phyloP scores from a whole-genome alignment of 2,329 filamentous ascomycete species.

The Aspergillus fumigatus region DNA sequence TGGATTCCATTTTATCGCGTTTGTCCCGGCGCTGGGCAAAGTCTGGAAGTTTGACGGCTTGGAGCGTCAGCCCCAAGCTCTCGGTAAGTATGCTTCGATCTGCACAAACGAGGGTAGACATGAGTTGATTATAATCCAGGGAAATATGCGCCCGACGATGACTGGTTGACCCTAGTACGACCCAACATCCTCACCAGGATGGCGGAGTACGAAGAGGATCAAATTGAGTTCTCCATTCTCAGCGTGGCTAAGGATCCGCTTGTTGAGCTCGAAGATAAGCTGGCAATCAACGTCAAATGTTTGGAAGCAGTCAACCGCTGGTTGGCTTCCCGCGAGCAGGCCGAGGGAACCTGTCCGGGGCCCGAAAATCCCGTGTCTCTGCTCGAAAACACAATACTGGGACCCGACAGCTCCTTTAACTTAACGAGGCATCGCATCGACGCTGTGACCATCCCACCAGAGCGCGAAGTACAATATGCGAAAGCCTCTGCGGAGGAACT shows the following conservation, averaged over 20 bases:
- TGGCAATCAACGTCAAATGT: constrained; percentile 45
- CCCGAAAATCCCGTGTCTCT: constrained; percentile 1
- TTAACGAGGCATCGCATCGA: constrained; percentile 34
- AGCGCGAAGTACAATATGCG: constrained; percentile 20
- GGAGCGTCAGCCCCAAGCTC: constrained; percentile 62
- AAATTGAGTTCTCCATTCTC: constrained; percentile 72
- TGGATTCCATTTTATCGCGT: constrained; percentile 84
- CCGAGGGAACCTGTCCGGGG: neutral
- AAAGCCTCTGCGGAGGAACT: constrained; percentile 27
- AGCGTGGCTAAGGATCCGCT: constrained; percentile 67
- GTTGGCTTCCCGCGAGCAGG: constrained; percentile 8
- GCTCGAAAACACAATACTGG: constrained; percentile 23
- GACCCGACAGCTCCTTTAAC: constrained; percentile 34
- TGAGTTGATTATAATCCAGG: constrained; percentile 20
- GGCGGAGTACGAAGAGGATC: constrained; percentile 58
- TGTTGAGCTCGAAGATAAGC: constrained; percentile 39
- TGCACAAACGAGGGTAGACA: neutral
- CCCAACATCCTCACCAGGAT: constrained; percentile 66
- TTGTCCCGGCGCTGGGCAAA: constrained; percentile 67
- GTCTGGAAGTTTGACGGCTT: constrained; percentile 91
- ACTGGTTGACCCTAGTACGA: constrained; percentile 65
- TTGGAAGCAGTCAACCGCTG: constrained; percentile 36
- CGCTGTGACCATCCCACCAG: constrained; percentile 22
- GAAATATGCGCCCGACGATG: constrained; percentile 38
- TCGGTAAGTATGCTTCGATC: constrained; percentile 43